A percentile compares a stretch with the other conserved stretches of the same genome.
Evolutionary conservation across 2,329 filamentous ascomycete genomes (phyloP).

Genomic region (Alternaria brassicicola): DNA sequence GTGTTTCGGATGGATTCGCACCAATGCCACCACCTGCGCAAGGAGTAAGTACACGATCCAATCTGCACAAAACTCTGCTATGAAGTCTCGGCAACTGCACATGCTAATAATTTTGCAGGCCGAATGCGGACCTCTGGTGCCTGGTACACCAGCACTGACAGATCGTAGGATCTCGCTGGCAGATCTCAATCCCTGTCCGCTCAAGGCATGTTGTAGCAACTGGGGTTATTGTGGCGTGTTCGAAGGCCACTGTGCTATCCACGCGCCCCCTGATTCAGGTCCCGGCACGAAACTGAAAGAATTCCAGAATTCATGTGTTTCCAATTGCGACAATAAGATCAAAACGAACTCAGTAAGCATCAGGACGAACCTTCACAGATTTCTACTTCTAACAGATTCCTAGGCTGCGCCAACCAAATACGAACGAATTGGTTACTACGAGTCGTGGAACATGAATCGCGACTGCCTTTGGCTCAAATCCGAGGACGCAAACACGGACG

Average conservation of each 20-base stretch:
- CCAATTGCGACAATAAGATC: slow-evolving; percentile 17
- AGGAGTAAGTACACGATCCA: too few species aligned
- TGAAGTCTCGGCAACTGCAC: too few species aligned
- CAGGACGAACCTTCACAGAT: too few species aligned
- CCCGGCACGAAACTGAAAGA: slow-evolving; percentile 10
- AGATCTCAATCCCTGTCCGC: slow-evolving; percentile 15
- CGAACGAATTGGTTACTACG: slow-evolving; percentile 12
- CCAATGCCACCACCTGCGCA: too few species aligned
- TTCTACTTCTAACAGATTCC: too few species aligned
- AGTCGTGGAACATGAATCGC: slow-evolving; percentile 13
- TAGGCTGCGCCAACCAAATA: not conserved
- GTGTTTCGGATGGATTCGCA: too few species aligned
- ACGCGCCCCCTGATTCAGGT: not conserved
- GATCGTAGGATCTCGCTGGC: not conserved
- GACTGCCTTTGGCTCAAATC: slow-evolving; percentile 11
- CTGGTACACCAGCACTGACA: too few species aligned
- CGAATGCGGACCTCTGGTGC: not conserved
- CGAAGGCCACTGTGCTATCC: slow-evolving; percentile 50
- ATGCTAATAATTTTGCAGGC: too few species aligned
- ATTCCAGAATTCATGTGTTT: slow-evolving; percentile 15
- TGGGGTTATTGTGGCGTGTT: slow-evolving; percentile 33
- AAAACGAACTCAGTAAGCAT: slow-evolving; percentile 4
- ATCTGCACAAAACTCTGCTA: too few species aligned
- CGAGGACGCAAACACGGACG: slow-evolving; percentile 9
- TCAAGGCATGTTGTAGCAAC: slow-evolving; percentile 17